Evolutionary conservation across 345 rosid species (phyloP).

Genomic region (Corymbia maculata): DNA sequence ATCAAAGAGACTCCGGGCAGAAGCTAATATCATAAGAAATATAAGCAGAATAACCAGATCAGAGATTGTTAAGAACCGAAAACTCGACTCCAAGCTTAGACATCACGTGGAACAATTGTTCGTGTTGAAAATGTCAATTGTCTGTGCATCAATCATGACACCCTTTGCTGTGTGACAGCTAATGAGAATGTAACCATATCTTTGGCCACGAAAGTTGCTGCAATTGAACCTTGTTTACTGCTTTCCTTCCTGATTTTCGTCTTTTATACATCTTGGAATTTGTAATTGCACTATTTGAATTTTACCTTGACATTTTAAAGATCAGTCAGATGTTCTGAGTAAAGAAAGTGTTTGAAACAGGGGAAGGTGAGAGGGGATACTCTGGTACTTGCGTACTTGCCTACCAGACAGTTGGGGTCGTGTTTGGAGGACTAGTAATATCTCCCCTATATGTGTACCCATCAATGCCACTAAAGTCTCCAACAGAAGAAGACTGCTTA

Average conservation of each 20-base stretch:
- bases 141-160: not conserved
- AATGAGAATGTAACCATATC: not conserved
- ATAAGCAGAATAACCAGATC: not conserved
- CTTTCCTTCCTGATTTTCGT: not conserved
- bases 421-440: constrained; percentile 70
- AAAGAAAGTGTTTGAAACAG: not conserved
- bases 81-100: not conserved
- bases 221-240: not conserved
- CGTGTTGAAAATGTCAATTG: not conserved
- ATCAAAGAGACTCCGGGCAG: not conserved
- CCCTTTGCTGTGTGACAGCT: not conserved
- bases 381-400: constrained; percentile 37
- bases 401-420: too few relatives aligned
- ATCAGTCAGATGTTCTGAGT: not conserved
- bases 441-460: constrained; percentile 63
- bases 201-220: not conserved
- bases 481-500: constrained; percentile 50
- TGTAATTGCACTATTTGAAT: not conserved
- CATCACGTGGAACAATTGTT: not conserved
- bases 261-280: not conserved
- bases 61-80: not conserved
- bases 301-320: not conserved
- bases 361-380: constrained; percentile 18
- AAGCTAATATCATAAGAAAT: not conserved
- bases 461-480: constrained; percentile 49